Base-by-base conservation (phyloP, 1,284 basidiomycete genomes). In the Pseudomicrostroma phylloplanum region DNA sequence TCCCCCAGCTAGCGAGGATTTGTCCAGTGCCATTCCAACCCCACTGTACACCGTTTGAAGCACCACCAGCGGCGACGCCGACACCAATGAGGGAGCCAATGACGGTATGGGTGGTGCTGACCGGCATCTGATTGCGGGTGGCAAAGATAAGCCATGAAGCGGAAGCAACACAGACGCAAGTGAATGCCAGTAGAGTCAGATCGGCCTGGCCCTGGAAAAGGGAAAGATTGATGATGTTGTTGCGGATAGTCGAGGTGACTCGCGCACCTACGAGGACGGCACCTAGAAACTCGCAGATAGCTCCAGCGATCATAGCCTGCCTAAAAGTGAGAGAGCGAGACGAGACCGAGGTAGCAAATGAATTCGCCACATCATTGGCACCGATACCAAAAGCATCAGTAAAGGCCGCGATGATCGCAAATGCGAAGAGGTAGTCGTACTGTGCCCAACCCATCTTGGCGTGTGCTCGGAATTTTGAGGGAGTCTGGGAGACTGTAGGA, bases 1-100 rank as follows among this genome's bases (percentile, higher is more conserved):
- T 72, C 30, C 64, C 66, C 68, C 68, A 70, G 23, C 57, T 60
- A 26, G 70, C 48, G 57, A 81, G 82, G 70, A 83, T 81, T 41
- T 80, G 76, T 4, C 69, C 81, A 46, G 83, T 69, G 64, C 82
- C 82, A 68, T 83, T 81, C 83, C 83, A 84, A 11, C 83, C 82
- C 83, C 83, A 83, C 54, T 81, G 63, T 56, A 70, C 64, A n/a
- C n/a, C n/a, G n/a, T n/a, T n/a, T n/a, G n/a, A n/a, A 53, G 58
- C 61, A 9, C 40, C 58, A 1, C 46, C 64, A 23, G 15, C 2
- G 9, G 70, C 70, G 13, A 72, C 58, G 12, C 70, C 70, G 6
- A 70, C 65, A 23, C 70, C 70, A 36, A 65, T 65, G 30, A 70
- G 57, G 1, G 64, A 59, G 4, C 68, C 68, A 41, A 72, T 61